Evolutionary conservation across 192 early-diverging fungal genomes (phyloP).

Genomic region (Rhizophlyctis rosea): DNA sequence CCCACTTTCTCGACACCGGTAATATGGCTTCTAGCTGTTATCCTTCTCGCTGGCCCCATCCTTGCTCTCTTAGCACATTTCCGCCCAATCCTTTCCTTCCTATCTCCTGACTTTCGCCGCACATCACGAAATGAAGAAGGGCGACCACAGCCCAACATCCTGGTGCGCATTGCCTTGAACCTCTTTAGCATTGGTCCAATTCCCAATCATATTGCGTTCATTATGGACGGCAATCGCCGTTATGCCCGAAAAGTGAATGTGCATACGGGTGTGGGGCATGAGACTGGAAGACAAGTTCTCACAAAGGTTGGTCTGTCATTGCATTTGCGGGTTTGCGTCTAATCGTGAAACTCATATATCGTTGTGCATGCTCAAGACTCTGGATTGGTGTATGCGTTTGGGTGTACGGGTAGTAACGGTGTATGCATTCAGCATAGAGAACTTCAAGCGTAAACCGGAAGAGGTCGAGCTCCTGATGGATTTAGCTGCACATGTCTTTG

Average conservation of each 20-base stretch:
- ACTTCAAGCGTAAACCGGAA: constrained; percentile 83
- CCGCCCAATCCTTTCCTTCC: too few relatives aligned
- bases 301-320: constrained; percentile 59
- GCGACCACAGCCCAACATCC: background rate
- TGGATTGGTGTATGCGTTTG: constrained; percentile 84
- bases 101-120: too few relatives aligned
- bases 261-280: constrained; percentile 66
- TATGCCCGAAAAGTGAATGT: constrained; percentile 68
- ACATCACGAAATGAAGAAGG: too few relatives aligned
- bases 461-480: constrained; percentile 88
- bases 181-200: constrained; percentile 64
- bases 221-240: constrained; percentile 98
- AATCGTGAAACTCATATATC: background rate
- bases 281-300: constrained; percentile 73
- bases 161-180: background rate
- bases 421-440: constrained; percentile 98
- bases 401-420: constrained; percentile 85
- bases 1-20: too few relatives aligned
- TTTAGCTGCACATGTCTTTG: constrained; percentile 72
- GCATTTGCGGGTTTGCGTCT: background rate
- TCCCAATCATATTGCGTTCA: constrained; percentile 88
- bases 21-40: too few relatives aligned
- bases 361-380: constrained; percentile 45
- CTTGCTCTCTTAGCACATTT: too few relatives aligned
- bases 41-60: too few relatives aligned